Evolutionary conservation across 2,329 filamentous ascomycete species (phyloP), one percentile per base, ranked within the genome.

Genomic region (Microsporum audouinii): DNA sequence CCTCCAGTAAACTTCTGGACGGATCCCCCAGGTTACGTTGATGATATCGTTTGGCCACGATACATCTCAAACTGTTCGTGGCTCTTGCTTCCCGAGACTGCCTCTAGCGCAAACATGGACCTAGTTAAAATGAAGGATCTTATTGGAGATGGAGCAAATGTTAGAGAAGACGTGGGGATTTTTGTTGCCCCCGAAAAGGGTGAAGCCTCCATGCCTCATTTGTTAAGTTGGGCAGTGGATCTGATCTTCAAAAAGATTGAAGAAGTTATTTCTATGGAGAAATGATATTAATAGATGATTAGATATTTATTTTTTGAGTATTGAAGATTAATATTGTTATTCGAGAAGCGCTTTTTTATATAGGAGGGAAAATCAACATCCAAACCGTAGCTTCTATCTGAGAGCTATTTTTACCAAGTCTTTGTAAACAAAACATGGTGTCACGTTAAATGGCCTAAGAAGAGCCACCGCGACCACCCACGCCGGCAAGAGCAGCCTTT

Each of bases 21-120:
- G 61, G 94, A 99, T 73, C 94, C 94, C 0, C 90, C 90, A 0
- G 91, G 89, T 0, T 99, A 97, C 72, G 91, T 97, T 41, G 91
- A 97, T 71, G 83, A 88, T 71, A 82, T 99, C 60, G 94, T 99
- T 3, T 99, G 94, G 94, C 92, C 92, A 2, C 92, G 95, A 68
- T 97, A 96, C 73, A 88, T 88, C 2, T 79, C 82, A 59, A 84
- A 90, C 68, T 91, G 97, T 75, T 78, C 78, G 27, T 95, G 89
- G 80, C 77, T 99, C 72, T 94, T 96, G 70, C 74, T 85, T 65
- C 75, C 77, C 5, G 77, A 91, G 70, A 72, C 89, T 81, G 49
- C 67, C 73, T 63, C 39, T 1, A 29, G 43, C 12, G 10, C 58
- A 12, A 45, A 55, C 14, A 60, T 58, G 10, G 61, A 66, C 61